These are phyloP conservation scores for Leccinum uliginosum DNA, from an alignment of 768 basidiomycete genomes.

Conservation along the genomic window DNA sequence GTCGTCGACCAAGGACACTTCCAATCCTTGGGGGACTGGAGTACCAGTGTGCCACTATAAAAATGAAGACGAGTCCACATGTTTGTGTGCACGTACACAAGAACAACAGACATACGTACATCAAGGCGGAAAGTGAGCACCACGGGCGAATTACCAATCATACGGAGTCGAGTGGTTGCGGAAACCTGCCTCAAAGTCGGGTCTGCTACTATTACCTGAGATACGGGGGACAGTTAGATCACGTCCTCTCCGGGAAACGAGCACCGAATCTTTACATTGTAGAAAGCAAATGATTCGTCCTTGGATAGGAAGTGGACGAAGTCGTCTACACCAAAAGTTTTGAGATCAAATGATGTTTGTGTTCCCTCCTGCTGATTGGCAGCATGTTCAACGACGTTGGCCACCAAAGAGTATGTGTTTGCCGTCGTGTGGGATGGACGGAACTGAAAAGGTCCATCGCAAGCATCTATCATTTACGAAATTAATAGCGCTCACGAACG, in stretches of 20 bases:
- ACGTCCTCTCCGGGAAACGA: neutral
- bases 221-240: neutral
- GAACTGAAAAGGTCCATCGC: neutral
- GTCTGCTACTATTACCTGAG: slow-evolving; percentile 8
- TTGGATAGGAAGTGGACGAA: neutral
- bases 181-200: slow-evolving; percentile 7
- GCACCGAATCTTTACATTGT: neutral
- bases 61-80: neutral
- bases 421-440: slow-evolving; percentile 6
- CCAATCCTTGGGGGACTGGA: neutral
- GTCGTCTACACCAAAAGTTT: neutral
- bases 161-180: slow-evolving; percentile 7
- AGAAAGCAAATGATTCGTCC: neutral
- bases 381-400: slow-evolving; percentile 1
- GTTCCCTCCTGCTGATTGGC: neutral
- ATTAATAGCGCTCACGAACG: neutral
- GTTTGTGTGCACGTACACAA: neutral
- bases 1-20: slow-evolving; percentile 8
- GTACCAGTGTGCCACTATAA: slow-evolving; percentile 3
- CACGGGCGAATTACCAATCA: neutral
- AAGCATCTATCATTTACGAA: neutral
- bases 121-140: neutral
- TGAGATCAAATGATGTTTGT: neutral
- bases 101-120: neutral
- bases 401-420: slow-evolving; percentile 7